Percentiles rank a stretch among this genome's conserved stretches.
Conservation (phyloP, 2,329 filamentous ascomycete species). For the Fusarium pilosicola region DNA sequence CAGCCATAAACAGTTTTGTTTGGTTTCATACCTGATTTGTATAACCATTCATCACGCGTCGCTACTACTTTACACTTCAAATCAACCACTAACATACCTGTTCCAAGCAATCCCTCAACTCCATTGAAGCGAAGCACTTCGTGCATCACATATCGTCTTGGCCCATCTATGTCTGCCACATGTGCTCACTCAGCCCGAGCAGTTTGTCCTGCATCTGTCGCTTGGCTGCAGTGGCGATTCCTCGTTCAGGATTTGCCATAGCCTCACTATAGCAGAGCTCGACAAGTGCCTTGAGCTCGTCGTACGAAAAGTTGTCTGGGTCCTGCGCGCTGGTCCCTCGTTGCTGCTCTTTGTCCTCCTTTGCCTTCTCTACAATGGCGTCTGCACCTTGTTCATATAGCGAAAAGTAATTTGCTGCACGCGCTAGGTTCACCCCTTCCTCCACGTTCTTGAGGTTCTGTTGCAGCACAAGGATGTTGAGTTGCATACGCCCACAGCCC, state of each 20-base stretch:
- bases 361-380: constrained; percentile 70
- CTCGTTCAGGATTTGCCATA: constrained; percentile 72
- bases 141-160: background rate
- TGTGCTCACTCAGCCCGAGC: constrained; percentile 75
- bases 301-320: constrained; percentile 66
- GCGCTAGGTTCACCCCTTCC: constrained; percentile 70
- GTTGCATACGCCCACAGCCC: constrained; percentile 86
- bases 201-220: constrained; percentile 77
- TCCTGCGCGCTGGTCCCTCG: constrained; percentile 48
- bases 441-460: constrained; percentile 97
- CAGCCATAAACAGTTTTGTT: background rate
- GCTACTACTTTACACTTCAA: constrained; percentile 2
- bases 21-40: background rate
- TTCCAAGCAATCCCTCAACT: constrained; percentile 19
- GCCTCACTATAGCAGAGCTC: constrained; percentile 76
- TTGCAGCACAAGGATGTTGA: constrained; percentile 94
- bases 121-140: constrained; percentile 14
- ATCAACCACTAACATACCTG: constrained; percentile 4
- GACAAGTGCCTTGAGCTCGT: constrained; percentile 72
- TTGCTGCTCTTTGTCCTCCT: constrained; percentile 54
- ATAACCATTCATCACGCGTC: constrained; percentile 13
- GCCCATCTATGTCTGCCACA: constrained; percentile 66
- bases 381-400: constrained; percentile 74
- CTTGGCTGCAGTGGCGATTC: constrained; percentile 73
- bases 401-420: constrained; percentile 74